These are phyloP conservation scores for Solanum okadae DNA, from an alignment of 257 asterid genomes.

Conservation along the genomic window DNA sequence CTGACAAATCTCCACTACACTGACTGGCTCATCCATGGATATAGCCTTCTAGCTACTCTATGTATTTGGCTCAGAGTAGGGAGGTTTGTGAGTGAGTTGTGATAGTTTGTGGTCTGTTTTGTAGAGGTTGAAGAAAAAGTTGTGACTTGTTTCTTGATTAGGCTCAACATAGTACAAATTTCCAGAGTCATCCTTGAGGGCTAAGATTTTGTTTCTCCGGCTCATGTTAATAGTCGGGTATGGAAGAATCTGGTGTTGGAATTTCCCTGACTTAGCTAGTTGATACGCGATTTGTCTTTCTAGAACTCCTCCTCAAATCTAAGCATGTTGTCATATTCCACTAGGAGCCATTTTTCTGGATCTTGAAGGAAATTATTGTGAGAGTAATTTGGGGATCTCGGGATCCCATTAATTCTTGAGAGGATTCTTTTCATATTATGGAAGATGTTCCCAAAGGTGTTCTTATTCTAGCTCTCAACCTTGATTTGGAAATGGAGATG, in stretches of 20 bases:
- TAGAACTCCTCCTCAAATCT: background rate
- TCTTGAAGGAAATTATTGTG: background rate
- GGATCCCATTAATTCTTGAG: background rate
- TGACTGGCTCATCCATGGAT: background rate
- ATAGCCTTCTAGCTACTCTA: too few species aligned
- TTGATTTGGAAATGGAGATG: background rate
- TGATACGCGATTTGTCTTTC: background rate
- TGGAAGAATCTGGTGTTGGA: background rate
- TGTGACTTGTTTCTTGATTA: too few species aligned
- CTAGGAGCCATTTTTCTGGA: accelerated
- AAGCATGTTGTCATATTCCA: background rate
- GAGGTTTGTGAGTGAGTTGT: background rate
- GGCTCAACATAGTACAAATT: background rate
- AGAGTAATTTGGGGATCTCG: background rate
- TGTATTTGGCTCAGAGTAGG: background rate
- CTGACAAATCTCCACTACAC: background rate
- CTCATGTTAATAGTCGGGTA: background rate
- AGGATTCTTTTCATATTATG: background rate
- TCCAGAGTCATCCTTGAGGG: background rate
- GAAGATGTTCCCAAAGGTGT: background rate
- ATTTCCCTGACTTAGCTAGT: background rate
- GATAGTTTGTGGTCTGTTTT: background rate
- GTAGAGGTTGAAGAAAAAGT: too few species aligned
- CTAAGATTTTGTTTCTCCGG: background rate
- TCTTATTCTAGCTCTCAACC: background rate